Conservation (phyloP, 495 filamentous ascomycete genomes). For the Aspergillus carlsbadensis region DNA sequence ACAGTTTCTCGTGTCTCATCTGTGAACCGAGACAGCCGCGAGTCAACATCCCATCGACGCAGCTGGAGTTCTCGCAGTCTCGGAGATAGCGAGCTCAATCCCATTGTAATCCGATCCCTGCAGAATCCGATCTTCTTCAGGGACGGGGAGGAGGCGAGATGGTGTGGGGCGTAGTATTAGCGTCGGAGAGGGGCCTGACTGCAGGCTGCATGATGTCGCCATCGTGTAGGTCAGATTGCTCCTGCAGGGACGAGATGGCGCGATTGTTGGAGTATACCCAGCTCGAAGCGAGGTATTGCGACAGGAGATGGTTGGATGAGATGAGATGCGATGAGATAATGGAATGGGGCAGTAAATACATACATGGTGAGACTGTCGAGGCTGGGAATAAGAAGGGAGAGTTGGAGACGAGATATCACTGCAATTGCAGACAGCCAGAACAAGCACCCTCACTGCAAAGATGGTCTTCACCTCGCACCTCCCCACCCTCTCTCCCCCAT, state of each 20-base stretch:
- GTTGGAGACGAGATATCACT: too few species aligned
- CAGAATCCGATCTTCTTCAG: not conserved
- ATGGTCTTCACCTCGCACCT: conserved; percentile 12
- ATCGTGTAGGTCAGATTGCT: not conserved
- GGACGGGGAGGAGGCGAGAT: not conserved
- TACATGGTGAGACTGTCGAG: not conserved
- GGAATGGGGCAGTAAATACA: not conserved
- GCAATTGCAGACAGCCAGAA: not conserved
- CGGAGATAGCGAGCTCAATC: not conserved
- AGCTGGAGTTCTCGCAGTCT: too few species aligned
- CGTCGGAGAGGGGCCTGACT: not conserved
- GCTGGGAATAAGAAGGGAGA: too few species aligned
- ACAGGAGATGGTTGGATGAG: not conserved
- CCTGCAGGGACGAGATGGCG: not conserved
- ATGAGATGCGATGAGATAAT: not conserved
- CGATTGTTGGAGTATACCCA: not conserved
- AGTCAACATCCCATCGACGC: too few species aligned
- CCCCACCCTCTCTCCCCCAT: not conserved
- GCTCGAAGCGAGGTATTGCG: not conserved
- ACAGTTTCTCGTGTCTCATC: too few species aligned
- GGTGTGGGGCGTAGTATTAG: too few species aligned
- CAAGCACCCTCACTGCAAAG: not conserved
- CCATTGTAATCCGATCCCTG: not conserved
- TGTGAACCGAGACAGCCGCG: too few species aligned
- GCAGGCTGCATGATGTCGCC: not conserved